Evolutionary conservation across 208 protist species (phyloP), one percentile per base, ranked within the genome.

Genomic region (Leishmania turanica): DNA sequence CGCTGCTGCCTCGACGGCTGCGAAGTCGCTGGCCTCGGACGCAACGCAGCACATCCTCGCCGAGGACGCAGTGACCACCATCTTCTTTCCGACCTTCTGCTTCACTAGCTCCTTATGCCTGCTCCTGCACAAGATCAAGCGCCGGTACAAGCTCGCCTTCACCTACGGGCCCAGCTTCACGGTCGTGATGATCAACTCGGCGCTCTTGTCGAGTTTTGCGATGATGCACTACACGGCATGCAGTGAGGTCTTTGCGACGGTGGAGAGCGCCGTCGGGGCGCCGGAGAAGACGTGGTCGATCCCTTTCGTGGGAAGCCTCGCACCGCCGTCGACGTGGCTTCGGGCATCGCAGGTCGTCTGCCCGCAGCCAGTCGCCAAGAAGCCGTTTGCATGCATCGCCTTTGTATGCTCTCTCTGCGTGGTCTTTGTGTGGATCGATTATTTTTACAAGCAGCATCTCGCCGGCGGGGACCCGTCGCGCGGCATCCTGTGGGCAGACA

Each of bases 11-110:
- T 51, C n/a, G 6, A 62, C 69, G 11, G 11, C 47, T 11, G 27
- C 40, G 21, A 69, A 24, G 24, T 21, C 53, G 8, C 31, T 45
- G 31, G 34, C 42, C 45, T 24, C 47, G 1, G 42, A 37, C 3
- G 58, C 68, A 40, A 58, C 60, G 71, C 78, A 82, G 56, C 56
- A 77, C 54, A 72, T 79, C 40, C 34, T 82, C 7, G 73, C 71
- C 13, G 78, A 86, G 51, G 82, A 86, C 82, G 80, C 82, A 37
- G 75, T 89, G 24, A 80, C 90, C 21, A 83, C 76, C 51, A 77
- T 97, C n/a, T 96, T 96, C 77, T 91, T 96, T 51, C 92, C 92
- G n/a, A 86, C 85, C 27, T 96, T 94, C 79, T 90, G 84, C 72
- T 84, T 81, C 71, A 84, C 84, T 34, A 90, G 74, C 42, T 74